phyloP scores from a whole-genome alignment of 441 rosid genomes.

The Macaranga tanarius region DNA sequence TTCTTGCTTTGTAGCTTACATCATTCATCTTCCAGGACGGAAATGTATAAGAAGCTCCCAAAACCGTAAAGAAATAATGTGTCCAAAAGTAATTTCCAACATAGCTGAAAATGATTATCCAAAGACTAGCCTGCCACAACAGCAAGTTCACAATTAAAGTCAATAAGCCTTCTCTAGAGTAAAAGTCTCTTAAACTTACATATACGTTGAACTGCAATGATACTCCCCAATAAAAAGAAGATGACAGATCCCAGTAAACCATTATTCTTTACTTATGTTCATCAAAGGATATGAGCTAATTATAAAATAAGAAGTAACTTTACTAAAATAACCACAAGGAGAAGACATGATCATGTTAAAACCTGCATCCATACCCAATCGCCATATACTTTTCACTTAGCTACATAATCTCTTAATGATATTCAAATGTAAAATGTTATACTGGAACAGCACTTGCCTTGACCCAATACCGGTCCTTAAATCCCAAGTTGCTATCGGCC shows the following conservation, averaged over 20 bases:
- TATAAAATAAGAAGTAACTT: not conserved
- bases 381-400: not conserved
- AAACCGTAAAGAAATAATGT: conserved; percentile 90
- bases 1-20: conserved; percentile 44
- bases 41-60: conserved; percentile 96
- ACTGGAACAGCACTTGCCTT: conserved; percentile 60
- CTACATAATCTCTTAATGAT: not conserved
- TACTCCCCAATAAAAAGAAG: not conserved
- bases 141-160: conserved; percentile 25
- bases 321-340: not conserved
- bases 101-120: conserved; percentile 89
- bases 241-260: not conserved
- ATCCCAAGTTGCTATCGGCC: conserved; percentile 67
- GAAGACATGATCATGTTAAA: not conserved
- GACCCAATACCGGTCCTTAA: conserved; percentile 92
- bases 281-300: not conserved
- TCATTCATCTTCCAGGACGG: conserved; percentile 99
- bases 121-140: conserved; percentile 74
- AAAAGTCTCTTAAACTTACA: not conserved
- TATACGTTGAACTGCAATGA: not conserved
- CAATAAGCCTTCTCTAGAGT: not conserved
- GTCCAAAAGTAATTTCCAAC: conserved; percentile 99
- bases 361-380: conserved; percentile 2
- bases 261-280: not conserved
- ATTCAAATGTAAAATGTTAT: not conserved